A percentile compares a stretch with the other conserved stretches of the same genome.
phyloP scores from a whole-genome alignment of 306 rosid genomes.

The Corylus americana region DNA sequence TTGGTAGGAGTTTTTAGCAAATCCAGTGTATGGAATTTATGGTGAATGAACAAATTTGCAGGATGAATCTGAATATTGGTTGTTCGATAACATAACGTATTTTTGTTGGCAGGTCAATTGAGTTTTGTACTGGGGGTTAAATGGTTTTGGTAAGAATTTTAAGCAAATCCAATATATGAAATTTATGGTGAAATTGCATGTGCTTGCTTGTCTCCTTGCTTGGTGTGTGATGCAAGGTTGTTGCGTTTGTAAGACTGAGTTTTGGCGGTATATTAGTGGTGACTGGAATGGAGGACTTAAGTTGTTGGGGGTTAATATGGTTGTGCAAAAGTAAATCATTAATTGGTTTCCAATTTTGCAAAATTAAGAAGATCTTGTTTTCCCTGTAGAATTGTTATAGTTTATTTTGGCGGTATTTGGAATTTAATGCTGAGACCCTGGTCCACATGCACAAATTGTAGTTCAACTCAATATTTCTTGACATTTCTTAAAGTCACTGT shows the following conservation, averaged over 20 bases:
- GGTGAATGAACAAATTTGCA: background rate
- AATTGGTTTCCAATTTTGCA: background rate
- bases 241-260: constrained; percentile 3
- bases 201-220: constrained; percentile 17
- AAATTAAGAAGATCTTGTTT: background rate
- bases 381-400: background rate
- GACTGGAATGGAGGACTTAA: background rate
- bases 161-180: background rate
- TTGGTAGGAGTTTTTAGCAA: background rate
- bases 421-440: background rate
- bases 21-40: background rate
- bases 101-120: background rate
- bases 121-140: background rate
- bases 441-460: background rate
- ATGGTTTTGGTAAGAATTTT: background rate
- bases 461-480: background rate
- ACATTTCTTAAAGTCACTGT: background rate
- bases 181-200: background rate
- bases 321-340: background rate
- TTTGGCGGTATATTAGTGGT: background rate
- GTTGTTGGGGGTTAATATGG: background rate
- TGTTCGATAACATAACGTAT: background rate
- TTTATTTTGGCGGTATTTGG: background rate
- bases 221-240: constrained; percentile 6
- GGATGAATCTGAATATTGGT: background rate